Evolutionary conservation across 2,329 filamentous ascomycete species (phyloP), one percentile per base, ranked within the genome.

Genomic region (Pseudopithomyces chartarum): DNA sequence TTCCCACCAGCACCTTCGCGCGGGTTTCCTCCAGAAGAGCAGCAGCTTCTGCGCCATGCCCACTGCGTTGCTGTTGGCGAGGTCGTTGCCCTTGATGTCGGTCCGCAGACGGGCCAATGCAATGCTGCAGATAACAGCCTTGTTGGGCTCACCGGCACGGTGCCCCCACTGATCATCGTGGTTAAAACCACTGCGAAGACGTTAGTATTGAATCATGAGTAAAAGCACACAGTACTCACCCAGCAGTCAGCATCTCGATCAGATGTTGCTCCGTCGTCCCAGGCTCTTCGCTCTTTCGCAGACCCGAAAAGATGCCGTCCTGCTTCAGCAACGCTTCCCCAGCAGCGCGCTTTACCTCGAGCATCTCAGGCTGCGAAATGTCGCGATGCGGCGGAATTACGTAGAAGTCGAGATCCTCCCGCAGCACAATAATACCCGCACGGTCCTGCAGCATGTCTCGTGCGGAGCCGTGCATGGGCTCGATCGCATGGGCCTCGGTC

Each of bases 41-140:
- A 99, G 84, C 45, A 99, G 85, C 80, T 99, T 99, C 77, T 99
- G 95, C 12, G 95, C 95, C 95, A 99, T 99, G 51, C 94, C 94
- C 17, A 98, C 92, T 0, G 92, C 90, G 73, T 86, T 88, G 68
- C 81, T 86, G 69, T 88, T 92, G 64, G 84, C 87, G 50, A 90
- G 81, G 68, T 88, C 89, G 66, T 93, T 91, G 53, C 92, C 85
- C 60, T 82, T 88, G 69, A 96, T 92, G 68, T 98, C 95, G 58
- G 92, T 98, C 53, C 95, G 90, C 65, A 99, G 85, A 64, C 95
- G 89, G 34, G 95, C 95, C 55, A 99, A 85, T 11, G 94, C 95
- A 62, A 99, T 86, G 77, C 92, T 97, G 84, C 95, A 99, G 67
- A 99, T 95, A 58, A 99, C 95, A 19, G 95, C 95, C 81, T 99